A percentile compares a stretch with the other conserved stretches of the same genome.
Conservation (phyloP, 2,329 filamentous ascomycete genomes). For the Phoma sp. region DNA sequence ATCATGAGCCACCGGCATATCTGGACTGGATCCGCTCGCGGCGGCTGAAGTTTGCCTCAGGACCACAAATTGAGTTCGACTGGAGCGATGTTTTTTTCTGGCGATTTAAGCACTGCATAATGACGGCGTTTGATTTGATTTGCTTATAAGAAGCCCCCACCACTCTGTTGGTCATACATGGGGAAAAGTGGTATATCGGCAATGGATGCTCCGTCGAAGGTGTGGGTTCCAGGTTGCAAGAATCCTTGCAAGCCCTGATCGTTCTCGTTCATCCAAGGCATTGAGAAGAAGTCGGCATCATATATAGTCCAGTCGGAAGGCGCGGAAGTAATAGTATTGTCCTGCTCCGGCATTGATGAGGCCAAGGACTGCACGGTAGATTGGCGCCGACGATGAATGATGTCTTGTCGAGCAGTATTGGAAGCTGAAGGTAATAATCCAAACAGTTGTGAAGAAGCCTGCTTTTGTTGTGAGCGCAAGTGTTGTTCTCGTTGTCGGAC, state of each 20-base stretch:
- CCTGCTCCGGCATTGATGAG: conserved; percentile 13
- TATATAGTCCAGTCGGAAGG: conserved; percentile 42
- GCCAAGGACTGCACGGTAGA: conserved; percentile 5
- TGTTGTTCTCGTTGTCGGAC: conserved; percentile 34
- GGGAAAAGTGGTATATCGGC: conserved; percentile 44
- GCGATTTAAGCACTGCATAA: conserved; percentile 3
- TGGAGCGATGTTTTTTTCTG: background rate
- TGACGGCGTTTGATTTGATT: conserved; percentile 1
- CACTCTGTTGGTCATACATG: conserved; percentile 37
- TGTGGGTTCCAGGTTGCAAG: conserved; percentile 41
- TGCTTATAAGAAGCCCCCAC: conserved; percentile 18
- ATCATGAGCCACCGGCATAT: background rate
- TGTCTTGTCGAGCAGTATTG: conserved; percentile 1
- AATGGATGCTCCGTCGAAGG: conserved; percentile 36
- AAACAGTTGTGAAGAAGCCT: conserved; percentile 41
- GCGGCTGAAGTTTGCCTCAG: too few relatives aligned
- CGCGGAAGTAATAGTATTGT: conserved; percentile 12
- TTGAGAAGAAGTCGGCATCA: conserved; percentile 41
- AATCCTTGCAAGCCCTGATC: conserved; percentile 42
- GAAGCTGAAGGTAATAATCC: conserved; percentile 30
- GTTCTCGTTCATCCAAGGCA: conserved; percentile 41
- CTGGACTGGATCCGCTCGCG: too few relatives aligned
- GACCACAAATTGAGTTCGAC: background rate
- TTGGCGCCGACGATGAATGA: conserved; percentile 1
- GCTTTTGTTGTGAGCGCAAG: conserved; percentile 33